These are phyloP conservation scores for Aspergillus fructus DNA, from an alignment of 2,329 filamentous ascomycete genomes.

Conservation along the genomic window DNA sequence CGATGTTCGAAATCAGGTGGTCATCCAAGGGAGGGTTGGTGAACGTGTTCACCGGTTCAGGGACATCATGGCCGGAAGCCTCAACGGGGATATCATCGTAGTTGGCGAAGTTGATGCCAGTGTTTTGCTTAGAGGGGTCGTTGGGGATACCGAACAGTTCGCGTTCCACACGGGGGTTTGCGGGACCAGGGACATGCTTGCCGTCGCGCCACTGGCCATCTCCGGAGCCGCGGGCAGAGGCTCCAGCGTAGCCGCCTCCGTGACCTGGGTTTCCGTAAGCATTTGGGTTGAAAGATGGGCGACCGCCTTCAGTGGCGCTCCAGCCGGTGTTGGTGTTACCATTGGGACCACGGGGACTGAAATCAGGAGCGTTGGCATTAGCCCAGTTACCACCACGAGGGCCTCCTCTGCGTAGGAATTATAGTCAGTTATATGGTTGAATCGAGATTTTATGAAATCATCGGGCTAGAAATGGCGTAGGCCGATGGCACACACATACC, in stretches of 20 bases:
- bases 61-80: conserved; percentile 89
- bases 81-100: conserved; percentile 99
- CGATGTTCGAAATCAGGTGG: conserved; percentile 89
- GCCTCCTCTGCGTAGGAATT: conserved; percentile 24
- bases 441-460: neutral
- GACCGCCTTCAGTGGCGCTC: conserved; percentile 36
- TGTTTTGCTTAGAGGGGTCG: conserved; percentile 92
- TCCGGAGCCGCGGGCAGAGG: conserved; percentile 74
- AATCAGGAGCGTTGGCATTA: conserved; percentile 58
- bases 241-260: conserved; percentile 37
- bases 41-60: conserved; percentile 87
- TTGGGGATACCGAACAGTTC: conserved; percentile 91
- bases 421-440: conserved; percentile 3
- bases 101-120: conserved; percentile 99
- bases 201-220: conserved; percentile 96
- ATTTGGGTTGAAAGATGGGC: conserved; percentile 57
- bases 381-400: conserved; percentile 51
- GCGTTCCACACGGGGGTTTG: conserved; percentile 86
- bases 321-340: conserved; percentile 35
- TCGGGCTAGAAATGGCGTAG: conserved; percentile 9
- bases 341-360: conserved; percentile 47
- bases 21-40: conserved; percentile 93
- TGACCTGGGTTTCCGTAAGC: conserved; percentile 61
- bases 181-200: conserved; percentile 88
- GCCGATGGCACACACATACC: conserved; percentile 37